Conservation (phyloP, 2,329 filamentous ascomycete species). For the Ceratocystis papillata region DNA sequence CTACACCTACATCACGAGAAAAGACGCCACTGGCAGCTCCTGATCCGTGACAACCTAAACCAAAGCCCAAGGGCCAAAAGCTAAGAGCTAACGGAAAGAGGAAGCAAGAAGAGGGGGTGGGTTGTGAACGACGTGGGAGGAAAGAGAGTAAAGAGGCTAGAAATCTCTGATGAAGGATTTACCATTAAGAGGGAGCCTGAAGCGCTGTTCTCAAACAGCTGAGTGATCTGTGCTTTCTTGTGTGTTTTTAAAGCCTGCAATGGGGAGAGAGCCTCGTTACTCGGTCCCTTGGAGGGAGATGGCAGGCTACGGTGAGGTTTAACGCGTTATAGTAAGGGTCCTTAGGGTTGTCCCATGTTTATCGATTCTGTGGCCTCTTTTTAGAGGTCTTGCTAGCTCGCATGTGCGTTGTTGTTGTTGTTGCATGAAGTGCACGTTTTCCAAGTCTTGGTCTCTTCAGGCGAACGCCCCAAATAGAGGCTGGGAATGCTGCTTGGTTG, state of each 20-base stretch:
- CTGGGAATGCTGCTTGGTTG: background rate
- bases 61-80: background rate
- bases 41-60: background rate
- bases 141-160: background rate
- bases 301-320: background rate
- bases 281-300: background rate
- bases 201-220: no score
- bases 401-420: no score
- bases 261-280: background rate
- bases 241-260: background rate
- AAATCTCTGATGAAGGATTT: constrained; percentile 11
- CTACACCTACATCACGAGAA: background rate
- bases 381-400: no score
- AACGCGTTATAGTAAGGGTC: no score
- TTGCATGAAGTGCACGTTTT: no score
- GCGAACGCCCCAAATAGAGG: background rate
- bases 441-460: background rate
- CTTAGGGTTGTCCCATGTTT: no score
- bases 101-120: background rate
- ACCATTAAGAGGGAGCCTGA: background rate
- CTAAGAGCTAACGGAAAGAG: background rate
- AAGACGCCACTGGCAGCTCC: background rate
- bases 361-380: no score
- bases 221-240: background rate
- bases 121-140: background rate